Conservation (phyloP, 305 asterid genomes). For the Solanum aculeatissimum region DNA sequence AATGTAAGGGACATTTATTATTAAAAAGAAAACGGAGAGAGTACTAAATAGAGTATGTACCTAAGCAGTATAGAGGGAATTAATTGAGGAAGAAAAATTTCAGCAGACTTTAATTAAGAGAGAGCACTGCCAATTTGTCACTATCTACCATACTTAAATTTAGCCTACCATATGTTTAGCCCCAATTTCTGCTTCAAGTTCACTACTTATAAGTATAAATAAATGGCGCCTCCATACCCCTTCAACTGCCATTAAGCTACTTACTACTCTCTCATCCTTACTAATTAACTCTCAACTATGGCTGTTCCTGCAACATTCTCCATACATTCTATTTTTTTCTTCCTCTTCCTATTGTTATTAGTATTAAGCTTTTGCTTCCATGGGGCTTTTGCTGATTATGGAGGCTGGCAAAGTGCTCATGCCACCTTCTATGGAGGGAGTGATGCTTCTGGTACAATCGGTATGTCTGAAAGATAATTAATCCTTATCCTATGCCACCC, state of each 20-base stretch:
- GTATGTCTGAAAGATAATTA: neutral
- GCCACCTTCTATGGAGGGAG: slow-evolving; percentile 50
- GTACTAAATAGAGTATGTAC: too few relatives aligned
- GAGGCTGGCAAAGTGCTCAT: slow-evolving; percentile 36
- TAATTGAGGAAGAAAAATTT: too few relatives aligned
- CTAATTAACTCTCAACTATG: neutral
- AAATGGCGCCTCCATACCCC: neutral
- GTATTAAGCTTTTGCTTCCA: neutral
- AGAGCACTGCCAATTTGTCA: too few relatives aligned
- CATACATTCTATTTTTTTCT: neutral
- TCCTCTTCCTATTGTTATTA: neutral
- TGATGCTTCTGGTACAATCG: slow-evolving; percentile 44
- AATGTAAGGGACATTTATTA: too few relatives aligned
- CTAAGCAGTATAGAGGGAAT: too few relatives aligned
- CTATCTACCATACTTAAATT: neutral
- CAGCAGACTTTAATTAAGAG: too few relatives aligned
- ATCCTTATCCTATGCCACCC: neutral
- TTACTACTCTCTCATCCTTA: neutral
- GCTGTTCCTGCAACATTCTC: neutral
- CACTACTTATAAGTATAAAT: neutral
- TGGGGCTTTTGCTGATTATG: neutral
- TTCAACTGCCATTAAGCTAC: neutral
- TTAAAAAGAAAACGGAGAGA: too few relatives aligned
- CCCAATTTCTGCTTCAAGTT: neutral
- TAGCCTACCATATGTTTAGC: neutral